These are phyloP conservation scores for Malus fusca DNA, from an alignment of 306 rosid genomes.

Conservation along the genomic window DNA sequence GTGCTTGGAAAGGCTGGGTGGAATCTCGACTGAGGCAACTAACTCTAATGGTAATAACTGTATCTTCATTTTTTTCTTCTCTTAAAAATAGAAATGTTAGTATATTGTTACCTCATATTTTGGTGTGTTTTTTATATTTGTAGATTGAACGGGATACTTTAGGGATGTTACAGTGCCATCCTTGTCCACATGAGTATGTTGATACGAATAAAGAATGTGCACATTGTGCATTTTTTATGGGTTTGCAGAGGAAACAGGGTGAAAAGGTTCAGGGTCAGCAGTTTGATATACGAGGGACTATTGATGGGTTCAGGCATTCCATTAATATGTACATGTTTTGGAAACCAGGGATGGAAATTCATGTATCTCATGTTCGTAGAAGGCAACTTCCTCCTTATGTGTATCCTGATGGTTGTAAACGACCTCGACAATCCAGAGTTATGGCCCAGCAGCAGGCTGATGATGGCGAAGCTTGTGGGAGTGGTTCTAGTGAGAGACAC, in stretches of 20 bases:
- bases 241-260: conserved; percentile 85
- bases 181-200: conserved; percentile 68
- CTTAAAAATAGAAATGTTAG: neutral
- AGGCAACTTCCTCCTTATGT: conserved; percentile 74
- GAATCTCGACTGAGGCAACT: conserved; percentile 82
- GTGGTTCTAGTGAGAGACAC: conserved; percentile 20
- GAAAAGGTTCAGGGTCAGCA: conserved; percentile 72
- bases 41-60: conserved; percentile 49
- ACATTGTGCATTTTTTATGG: conserved; percentile 82
- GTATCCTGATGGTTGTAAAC: conserved; percentile 71
- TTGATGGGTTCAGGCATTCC: conserved; percentile 82
- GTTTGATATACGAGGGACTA: conserved; percentile 86
- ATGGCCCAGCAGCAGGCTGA: conserved; percentile 31
- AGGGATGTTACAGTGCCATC: conserved; percentile 93
- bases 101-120: neutral
- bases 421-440: conserved; percentile 46
- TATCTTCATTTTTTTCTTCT: neutral
- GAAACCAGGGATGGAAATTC: conserved; percentile 88
- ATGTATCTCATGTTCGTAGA: conserved; percentile 84
- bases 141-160: conserved; percentile 89
- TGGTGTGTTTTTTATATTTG: conserved; percentile 23
- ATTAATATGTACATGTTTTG: conserved; percentile 62
- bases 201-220: conserved; percentile 67
- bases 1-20: conserved; percentile 89
- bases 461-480: conserved; percentile 20